Evolutionary conservation across 2,329 filamentous ascomycete genomes (phyloP).

Genomic region (Talaromyces verruculosus): DNA sequence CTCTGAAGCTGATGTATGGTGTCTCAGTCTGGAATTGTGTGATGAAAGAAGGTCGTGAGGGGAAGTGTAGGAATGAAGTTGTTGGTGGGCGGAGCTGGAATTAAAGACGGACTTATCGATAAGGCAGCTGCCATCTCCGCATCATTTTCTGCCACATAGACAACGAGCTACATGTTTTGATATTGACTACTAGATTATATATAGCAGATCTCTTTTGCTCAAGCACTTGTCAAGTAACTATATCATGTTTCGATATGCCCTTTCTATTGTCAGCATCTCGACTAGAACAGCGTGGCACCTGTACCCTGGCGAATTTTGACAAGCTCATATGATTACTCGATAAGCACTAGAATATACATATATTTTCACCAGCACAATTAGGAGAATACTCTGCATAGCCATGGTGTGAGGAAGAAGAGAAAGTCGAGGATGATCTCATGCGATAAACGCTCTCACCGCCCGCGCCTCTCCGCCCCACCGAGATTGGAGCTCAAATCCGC

Average conservation of each 20-base stretch:
- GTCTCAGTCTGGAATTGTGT: background rate
- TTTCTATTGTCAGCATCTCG: background rate
- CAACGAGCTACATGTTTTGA: background rate
- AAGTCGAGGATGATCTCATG: slow-evolving; percentile 11
- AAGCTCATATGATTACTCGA: background rate
- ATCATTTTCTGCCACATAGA: background rate
- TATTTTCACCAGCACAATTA: background rate
- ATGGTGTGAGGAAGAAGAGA: too few species aligned
- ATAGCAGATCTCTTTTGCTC: background rate
- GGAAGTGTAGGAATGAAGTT: background rate
- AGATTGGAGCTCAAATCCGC: slow-evolving; percentile 21
- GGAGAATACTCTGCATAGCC: background rate
- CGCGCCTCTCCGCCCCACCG: slow-evolving; percentile 9
- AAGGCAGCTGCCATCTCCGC: slow-evolving; percentile 7
- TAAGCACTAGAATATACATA: background rate
- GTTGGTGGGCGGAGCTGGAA: slow-evolving; percentile 1
- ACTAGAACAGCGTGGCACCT: background rate
- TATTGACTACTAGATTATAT: background rate
- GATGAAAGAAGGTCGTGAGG: background rate
- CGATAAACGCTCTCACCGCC: slow-evolving; percentile 3
- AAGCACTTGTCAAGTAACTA: background rate
- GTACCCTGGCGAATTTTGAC: background rate
- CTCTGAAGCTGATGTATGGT: background rate
- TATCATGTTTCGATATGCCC: background rate
- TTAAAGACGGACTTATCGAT: slow-evolving; percentile 12